Base-by-base conservation (phyloP, 2,329 filamentous ascomycete species). In the Trichophyton verrucosum region DNA sequence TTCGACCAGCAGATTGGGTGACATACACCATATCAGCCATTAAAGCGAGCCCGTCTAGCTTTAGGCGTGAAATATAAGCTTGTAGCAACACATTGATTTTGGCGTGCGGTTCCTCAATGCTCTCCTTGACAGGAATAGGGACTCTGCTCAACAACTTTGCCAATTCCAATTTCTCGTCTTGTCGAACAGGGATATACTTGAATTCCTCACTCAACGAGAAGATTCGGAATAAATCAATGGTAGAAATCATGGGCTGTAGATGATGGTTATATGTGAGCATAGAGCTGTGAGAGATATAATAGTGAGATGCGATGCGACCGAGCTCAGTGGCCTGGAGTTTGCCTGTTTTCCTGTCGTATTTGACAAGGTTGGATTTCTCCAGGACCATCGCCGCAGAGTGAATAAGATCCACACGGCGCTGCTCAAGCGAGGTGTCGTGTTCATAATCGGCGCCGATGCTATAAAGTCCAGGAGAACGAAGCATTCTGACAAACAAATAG, bases 1-100 rank as follows among this genome's bases (percentile, higher is more conserved):
- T 96, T 82, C 94, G 90, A 36, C 94, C 94, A 57, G 94, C 94
- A 24, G 92, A 97, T 71, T 99, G 95, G 1, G 94, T 99, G 60
- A 99, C 92, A 69, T 99, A 99, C 2, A 99, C 94, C 80, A 99
- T 87, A 73, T 99, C 94, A 30, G 94, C 92, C 92, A 99, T 97
- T 64, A 99, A 77, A 2, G 94, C 94, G 60, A 99, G 80, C 1
- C 94, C 94, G 63, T 97, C 92, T 0, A 99, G 83, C 74, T 92
- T 95, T 59, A 99, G 84, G 59, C 94, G 85, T 55, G 92, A 97
- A 62, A 99, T 96, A 71, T 94, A 99, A 2, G 94, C 94, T 73
- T 99, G 94, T 4, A 99, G 80, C 24, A 99, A 82, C 44, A 99
- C 94, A 68, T 99, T 99, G 76, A 99, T 96, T 79, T 99, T 99